A percentile compares a stretch with the other conserved stretches of the same genome.
These are phyloP conservation scores for Penicillium sp. DNA, from an alignment of 2,329 filamentous ascomycete genomes.

Conservation along the genomic window DNA sequence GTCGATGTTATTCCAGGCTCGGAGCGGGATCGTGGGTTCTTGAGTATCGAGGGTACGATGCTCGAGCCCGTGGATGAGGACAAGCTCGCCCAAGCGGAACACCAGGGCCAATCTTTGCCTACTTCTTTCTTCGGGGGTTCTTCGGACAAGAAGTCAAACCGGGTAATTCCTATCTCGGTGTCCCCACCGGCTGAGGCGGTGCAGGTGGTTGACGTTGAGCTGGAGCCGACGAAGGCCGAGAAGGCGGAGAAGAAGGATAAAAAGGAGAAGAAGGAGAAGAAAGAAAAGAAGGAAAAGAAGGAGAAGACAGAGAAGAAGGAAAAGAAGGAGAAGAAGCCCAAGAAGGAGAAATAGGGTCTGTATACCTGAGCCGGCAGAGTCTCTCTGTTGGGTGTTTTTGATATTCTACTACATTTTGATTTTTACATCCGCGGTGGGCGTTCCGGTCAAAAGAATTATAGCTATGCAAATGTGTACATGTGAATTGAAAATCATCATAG, in stretches of 20 bases:
- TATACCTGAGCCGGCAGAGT: background rate
- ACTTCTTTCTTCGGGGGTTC: slow-evolving; percentile 13
- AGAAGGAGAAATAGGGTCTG: slow-evolving; percentile 14
- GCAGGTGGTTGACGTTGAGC: slow-evolving; percentile 18
- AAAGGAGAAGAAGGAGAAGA: slow-evolving; percentile 15
- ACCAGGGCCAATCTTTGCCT: slow-evolving; percentile 34
- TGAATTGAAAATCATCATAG: background rate
- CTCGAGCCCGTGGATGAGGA: slow-evolving; percentile 68
- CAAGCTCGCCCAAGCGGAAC: slow-evolving; percentile 58
- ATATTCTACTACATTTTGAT: slow-evolving; percentile 7
- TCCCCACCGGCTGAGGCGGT: slow-evolving; percentile 11
- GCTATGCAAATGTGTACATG: slow-evolving; percentile 14
- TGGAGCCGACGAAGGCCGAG: slow-evolving; percentile 7
- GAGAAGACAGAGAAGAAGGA: slow-evolving; percentile 15
- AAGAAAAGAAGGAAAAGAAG: slow-evolving; percentile 14
- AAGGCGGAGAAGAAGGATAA: slow-evolving; percentile 9
- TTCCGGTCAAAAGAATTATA: slow-evolving; percentile 17
- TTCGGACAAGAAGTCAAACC: slow-evolving; percentile 17
- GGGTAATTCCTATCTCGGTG: slow-evolving; percentile 21
- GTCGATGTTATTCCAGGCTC: slow-evolving; percentile 72
- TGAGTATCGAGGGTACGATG: slow-evolving; percentile 89
- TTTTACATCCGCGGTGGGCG: slow-evolving; percentile 18
- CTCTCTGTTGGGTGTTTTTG: background rate
- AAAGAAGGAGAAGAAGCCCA: slow-evolving; percentile 11
- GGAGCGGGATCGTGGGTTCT: slow-evolving; percentile 71